Conservation (phyloP, 1,284 basidiomycete genomes). For the Xerocomus amazonicus region DNA sequence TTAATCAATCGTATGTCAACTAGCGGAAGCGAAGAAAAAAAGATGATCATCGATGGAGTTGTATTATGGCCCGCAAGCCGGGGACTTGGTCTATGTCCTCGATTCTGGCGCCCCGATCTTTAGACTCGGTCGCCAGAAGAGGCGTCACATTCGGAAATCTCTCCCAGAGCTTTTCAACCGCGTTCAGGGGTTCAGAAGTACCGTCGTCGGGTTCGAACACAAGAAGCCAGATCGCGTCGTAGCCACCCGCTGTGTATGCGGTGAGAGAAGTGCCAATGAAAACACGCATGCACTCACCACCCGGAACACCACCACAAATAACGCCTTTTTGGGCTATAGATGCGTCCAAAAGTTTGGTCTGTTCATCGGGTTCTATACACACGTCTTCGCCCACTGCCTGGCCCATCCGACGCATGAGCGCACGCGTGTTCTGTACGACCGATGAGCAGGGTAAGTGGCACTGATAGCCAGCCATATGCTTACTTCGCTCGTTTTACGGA, state of each 20-base stretch:
- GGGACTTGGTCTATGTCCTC: conserved; percentile 59
- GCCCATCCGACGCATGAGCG: conserved; percentile 89
- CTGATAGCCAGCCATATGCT: conserved; percentile 11
- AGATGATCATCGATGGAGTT: conserved; percentile 19
- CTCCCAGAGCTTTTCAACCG: conserved; percentile 74
- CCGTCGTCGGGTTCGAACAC: conserved; percentile 61
- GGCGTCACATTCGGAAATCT: conserved; percentile 76
- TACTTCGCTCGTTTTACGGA: conserved; percentile 56
- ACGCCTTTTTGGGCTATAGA: conserved; percentile 80
- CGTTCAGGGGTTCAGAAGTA: conserved; percentile 43
- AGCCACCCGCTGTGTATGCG: conserved; percentile 79
- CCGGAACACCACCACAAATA: conserved; percentile 93
- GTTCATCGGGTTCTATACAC: conserved; percentile 83
- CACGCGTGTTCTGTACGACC: conserved; percentile 63
- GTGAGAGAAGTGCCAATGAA: background rate
- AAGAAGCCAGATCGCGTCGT: conserved; percentile 94
- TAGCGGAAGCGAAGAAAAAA: background rate
- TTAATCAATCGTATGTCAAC: background rate
- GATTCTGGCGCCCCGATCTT: conserved; percentile 63
- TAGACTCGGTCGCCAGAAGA: conserved; percentile 72
- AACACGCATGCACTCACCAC: conserved; percentile 54
- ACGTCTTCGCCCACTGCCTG: conserved; percentile 66
- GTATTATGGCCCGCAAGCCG: conserved; percentile 55
- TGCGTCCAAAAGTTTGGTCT: conserved; percentile 82
- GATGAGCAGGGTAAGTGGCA: background rate